Evolutionary conservation across 306 rosid species (phyloP), one percentile per base, ranked within the genome.

Genomic region (Prunus salicina): DNA sequence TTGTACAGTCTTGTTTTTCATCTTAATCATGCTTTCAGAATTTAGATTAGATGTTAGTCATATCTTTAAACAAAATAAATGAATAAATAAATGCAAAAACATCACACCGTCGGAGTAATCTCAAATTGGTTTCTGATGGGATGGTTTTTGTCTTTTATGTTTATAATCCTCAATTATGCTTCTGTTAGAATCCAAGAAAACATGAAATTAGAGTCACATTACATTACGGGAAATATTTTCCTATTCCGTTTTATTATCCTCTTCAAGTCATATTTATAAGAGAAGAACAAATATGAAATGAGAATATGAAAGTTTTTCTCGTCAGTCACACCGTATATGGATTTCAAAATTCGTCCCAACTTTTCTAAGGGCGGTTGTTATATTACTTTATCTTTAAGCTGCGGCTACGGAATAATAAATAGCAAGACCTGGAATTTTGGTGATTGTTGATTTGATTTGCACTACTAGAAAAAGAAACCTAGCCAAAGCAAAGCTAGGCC

Each of bases 111-210:
- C 20, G 64, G 64, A 12, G 8, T 28, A 67, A 70, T 55, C 30
- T 55, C 16, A 53, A 55, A 7, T 50, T 13, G 55, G 53, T 30
- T 38, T 61, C 1, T 27, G 77, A 75, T 75, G 70, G 69, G 80
- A 83, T 69, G 45, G 38, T 45, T 74, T 52, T 74, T 63, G 63
- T 69, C 63, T 9, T 32, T 61, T 67, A 22, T 69, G 53, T n/a
- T 73, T 51, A 25, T 61, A 78, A 49, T 61, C 45, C 52, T 62
- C 45, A 64, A 80, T 77, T 71, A 73, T 77, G 84, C 67, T 63
- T 12, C 3, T 63, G 14, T 63, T 63, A 30, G 45, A 63, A 63
- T 63, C 67, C 46, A 30, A 63, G 27, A 10, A 22, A 57, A 22
- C 14, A 57, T 38, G 15, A 57, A 27, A 61, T 13, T 61, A 27